Percentiles rank a stretch among this genome's conserved stretches.
These are phyloP conservation scores for Hanseniaspora lindneri DNA, from an alignment of 805 yeast species.

Conservation along the genomic window DNA sequence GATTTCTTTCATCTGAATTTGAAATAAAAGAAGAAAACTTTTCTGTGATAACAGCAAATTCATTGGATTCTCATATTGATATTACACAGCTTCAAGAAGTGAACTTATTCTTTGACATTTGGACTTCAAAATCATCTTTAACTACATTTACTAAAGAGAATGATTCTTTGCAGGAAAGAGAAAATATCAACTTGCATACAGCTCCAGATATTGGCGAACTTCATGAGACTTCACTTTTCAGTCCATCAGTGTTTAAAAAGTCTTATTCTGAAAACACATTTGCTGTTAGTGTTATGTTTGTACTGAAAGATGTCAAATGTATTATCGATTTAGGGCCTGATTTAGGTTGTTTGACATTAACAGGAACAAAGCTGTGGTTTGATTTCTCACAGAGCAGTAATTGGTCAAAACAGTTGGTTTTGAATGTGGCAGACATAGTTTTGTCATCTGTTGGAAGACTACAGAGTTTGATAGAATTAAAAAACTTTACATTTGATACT, in stretches of 20 bases:
- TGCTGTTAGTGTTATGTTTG: constrained; percentile 60
- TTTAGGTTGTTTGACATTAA: constrained; percentile 51
- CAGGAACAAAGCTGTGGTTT: constrained; percentile 53
- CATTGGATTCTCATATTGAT: constrained; percentile 43
- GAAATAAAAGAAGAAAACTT: neutral
- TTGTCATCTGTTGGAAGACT: constrained; percentile 64
- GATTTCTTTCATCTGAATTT: constrained; percentile 30
- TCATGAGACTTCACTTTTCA: no score
- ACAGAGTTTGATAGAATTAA: constrained; percentile 51
- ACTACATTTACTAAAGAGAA: constrained; percentile 15
- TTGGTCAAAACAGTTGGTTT: constrained; percentile 58
- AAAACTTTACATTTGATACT: constrained; percentile 43
- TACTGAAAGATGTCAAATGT: constrained; percentile 41
- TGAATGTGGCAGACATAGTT: constrained; percentile 43
- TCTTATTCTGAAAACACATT: constrained; percentile 40
- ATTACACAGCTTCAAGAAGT: constrained; percentile 80
- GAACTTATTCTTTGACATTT: constrained; percentile 67
- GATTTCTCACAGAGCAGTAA: constrained; percentile 52
- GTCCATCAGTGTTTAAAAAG: no score
- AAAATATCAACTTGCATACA: no score
- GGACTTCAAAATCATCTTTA: constrained; percentile 47
- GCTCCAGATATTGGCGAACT: no score
- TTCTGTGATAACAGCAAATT: constrained; percentile 3
- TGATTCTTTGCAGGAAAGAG: neutral
- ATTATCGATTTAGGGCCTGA: constrained; percentile 74